phyloP scores from a whole-genome alignment of 345 rosid species.

The Hibiscus mutabilis region DNA sequence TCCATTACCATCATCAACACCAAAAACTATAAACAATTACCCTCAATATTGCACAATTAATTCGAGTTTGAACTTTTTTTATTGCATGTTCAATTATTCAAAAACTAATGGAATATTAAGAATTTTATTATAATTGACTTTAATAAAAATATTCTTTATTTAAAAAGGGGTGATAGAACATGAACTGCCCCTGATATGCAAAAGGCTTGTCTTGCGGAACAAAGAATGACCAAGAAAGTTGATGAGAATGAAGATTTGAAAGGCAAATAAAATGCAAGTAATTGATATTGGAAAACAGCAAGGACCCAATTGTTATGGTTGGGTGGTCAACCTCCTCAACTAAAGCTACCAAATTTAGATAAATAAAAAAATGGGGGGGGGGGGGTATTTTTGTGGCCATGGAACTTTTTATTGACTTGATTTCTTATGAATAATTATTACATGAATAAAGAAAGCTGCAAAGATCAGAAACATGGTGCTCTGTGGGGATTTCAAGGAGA shows the following conservation, averaged over 20 bases:
- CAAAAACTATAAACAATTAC: neutral
- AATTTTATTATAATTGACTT: neutral
- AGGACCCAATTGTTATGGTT: conserved; percentile 15
- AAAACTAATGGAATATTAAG: no score
- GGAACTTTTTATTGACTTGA: neutral
- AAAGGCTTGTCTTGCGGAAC: neutral
- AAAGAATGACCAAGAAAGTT: neutral
- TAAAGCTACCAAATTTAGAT: conserved; percentile 14
- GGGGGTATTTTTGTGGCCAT: conserved; percentile 1
- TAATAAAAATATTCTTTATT: neutral
- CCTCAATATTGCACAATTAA: neutral
- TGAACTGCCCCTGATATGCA: no score
- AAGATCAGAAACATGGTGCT: conserved; percentile 4
- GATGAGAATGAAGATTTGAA: neutral
- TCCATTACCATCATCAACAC: neutral
- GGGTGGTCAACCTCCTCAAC: conserved; percentile 22
- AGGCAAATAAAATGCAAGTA: neutral
- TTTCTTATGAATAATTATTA: neutral
- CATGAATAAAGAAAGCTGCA: neutral
- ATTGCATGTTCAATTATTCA: no score
- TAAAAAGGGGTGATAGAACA: no score
- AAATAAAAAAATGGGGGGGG: neutral
- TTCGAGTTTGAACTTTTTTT: no score
- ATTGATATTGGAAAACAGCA: neutral
- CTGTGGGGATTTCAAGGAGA: conserved; percentile 15